A percentile compares a stretch with the other conserved stretches of the same genome.
These are phyloP conservation scores for Candida mesenterica DNA, from an alignment of 1,139 yeast genomes.

Conservation along the genomic window DNA sequence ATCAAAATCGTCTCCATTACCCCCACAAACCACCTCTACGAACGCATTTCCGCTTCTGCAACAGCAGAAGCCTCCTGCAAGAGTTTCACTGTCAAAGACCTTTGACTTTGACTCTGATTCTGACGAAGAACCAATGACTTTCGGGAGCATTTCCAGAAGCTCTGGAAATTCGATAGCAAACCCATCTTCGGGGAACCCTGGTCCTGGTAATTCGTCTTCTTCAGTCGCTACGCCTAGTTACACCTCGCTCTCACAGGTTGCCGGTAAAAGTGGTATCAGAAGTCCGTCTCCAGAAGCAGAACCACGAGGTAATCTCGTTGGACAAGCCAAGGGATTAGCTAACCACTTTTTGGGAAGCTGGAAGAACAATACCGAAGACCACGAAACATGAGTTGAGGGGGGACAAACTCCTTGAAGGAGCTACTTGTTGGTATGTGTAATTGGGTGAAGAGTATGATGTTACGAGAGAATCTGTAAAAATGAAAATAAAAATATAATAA, in stretches of 20 bases:
- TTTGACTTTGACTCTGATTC: conserved; percentile 34
- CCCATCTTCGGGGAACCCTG: not conserved
- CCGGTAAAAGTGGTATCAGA: conserved; percentile 42
- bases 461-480: too few species aligned
- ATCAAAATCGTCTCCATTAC: conserved; percentile 40
- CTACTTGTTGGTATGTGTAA: not conserved
- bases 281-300: conserved; percentile 30
- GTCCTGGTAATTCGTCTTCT: not conserved
- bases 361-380: conserved; percentile 18
- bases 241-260: conserved; percentile 51
- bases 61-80: conserved; percentile 10
- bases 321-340: conserved; percentile 43
- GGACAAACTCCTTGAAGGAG: too few species aligned
- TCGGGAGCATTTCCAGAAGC: conserved; percentile 14
- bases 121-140: conserved; percentile 24
- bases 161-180: not conserved
- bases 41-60: conserved; percentile 38
- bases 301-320: conserved; percentile 22
- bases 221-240: conserved; percentile 25
- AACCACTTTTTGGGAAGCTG: conserved; percentile 36
- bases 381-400: not conserved
- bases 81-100: conserved; percentile 16
- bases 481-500: conserved; percentile 3
- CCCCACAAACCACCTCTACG: conserved; percentile 47
- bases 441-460: too few species aligned